Percentiles rank a stretch among this genome's conserved stretches.
Conservation (phyloP, 306 rosid species). For the Glycine latifolia region DNA sequence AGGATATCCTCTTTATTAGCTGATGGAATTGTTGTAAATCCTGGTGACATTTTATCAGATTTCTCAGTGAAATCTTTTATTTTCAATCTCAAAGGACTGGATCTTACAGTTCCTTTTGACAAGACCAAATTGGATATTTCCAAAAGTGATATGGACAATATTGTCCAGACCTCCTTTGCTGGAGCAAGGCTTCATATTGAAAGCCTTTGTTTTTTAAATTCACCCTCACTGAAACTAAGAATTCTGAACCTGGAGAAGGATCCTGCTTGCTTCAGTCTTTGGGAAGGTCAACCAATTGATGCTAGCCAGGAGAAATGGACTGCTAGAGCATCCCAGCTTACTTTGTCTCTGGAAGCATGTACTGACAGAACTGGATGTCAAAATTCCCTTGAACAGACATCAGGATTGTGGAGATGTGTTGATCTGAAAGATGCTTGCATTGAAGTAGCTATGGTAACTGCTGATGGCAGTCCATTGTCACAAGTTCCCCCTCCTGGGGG, state of each 20-base stretch:
- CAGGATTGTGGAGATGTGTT: slow-evolving; percentile 88
- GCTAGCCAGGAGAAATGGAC: slow-evolving; percentile 94
- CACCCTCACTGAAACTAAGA: slow-evolving; percentile 70
- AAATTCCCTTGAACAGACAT: slow-evolving; percentile 56
- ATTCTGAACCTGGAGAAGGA: slow-evolving; percentile 85
- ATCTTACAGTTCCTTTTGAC: slow-evolving; percentile 79
- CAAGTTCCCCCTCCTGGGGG: slow-evolving; percentile 92
- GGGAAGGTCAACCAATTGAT: slow-evolving; percentile 91
- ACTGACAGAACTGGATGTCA: slow-evolving; percentile 51
- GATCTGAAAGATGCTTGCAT: slow-evolving; percentile 79
- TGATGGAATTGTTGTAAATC: slow-evolving; percentile 84
- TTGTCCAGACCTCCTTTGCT: slow-evolving; percentile 63
- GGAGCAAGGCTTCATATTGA: slow-evolving; percentile 91
- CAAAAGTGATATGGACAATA: slow-evolving; percentile 53
- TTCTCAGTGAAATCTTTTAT: slow-evolving; percentile 77
- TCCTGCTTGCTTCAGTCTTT: slow-evolving; percentile 95
- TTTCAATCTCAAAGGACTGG: slow-evolving; percentile 75
- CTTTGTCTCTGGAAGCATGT: slow-evolving; percentile 79
- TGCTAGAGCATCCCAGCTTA: slow-evolving; percentile 69
- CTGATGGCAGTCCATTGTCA: slow-evolving; percentile 84
- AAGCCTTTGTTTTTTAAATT: slow-evolving; percentile 68
- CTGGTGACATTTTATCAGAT: slow-evolving; percentile 85
- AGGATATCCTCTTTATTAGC: slow-evolving; percentile 92
- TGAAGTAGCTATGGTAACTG: slow-evolving; percentile 95
- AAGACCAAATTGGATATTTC: slow-evolving; percentile 52